A percentile compares a stretch with the other conserved stretches of the same genome.
phyloP scores from a whole-genome alignment of 2,329 filamentous ascomycete genomes.

The Alternaria sp. region DNA sequence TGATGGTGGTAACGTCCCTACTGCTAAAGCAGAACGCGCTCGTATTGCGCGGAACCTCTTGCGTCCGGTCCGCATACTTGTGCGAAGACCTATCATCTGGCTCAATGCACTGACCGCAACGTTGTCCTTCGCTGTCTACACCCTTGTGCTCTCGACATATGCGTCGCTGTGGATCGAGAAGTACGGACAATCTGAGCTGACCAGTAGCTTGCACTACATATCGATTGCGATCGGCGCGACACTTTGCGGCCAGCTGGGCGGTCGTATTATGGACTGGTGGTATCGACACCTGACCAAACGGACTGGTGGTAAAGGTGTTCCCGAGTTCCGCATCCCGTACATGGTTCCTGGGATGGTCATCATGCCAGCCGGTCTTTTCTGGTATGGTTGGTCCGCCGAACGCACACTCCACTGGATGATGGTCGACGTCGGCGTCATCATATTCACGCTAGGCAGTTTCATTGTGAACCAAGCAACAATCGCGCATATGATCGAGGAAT shows the following conservation, averaged over 20 bases:
- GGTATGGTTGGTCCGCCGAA: constrained; percentile 64
- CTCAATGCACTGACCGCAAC: neutral
- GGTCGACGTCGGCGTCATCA: constrained; percentile 59
- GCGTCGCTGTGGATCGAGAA: constrained; percentile 33
- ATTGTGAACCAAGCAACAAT: neutral
- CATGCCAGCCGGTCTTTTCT: constrained; percentile 45
- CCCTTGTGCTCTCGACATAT: constrained; percentile 33
- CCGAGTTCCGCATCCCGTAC: neutral
- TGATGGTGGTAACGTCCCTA: neutral
- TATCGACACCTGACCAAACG: constrained; percentile 45
- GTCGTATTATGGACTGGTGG: constrained; percentile 12
- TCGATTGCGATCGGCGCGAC: constrained; percentile 68
- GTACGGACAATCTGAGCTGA: constrained; percentile 25
- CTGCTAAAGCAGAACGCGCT: neutral
- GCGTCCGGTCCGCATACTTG: neutral
- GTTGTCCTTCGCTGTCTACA: neutral
- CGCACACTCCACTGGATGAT: constrained; percentile 62
- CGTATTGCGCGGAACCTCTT: neutral
- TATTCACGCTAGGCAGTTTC: constrained; percentile 42
- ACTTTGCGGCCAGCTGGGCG: constrained; percentile 48
- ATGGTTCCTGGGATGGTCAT: constrained; percentile 27
- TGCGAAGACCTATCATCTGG: neutral
- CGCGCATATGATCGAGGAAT: constrained; percentile 41
- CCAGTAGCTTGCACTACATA: constrained; percentile 46
- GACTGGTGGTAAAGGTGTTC: constrained; percentile 15